A percentile compares a stretch with the other conserved stretches of the same genome.
These are phyloP conservation scores for Plantago major DNA, from an alignment of 257 asterid genomes.

Conservation along the genomic window DNA sequence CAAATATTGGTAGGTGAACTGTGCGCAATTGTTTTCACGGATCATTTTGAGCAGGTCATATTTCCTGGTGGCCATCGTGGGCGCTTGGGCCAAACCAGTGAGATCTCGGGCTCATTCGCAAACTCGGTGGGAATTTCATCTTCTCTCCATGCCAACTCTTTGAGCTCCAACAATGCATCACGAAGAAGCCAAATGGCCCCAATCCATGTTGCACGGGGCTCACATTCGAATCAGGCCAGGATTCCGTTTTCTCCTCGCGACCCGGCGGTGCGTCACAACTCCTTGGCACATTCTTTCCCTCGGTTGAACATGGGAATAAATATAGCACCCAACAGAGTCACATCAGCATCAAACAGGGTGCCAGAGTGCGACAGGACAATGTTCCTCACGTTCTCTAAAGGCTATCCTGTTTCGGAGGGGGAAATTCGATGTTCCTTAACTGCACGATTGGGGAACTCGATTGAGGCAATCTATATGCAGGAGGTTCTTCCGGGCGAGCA, in stretches of 20 bases:
- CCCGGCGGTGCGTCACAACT: neutral
- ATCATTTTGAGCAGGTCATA: conserved; percentile 32
- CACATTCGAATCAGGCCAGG: too few relatives aligned
- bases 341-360: conserved; percentile 7
- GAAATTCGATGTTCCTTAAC: conserved; percentile 46
- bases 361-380: conserved; percentile 41
- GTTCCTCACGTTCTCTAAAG: conserved; percentile 71
- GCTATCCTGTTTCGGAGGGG: conserved; percentile 46
- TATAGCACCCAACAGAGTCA: conserved; percentile 6
- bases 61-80: conserved; percentile 15
- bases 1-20: conserved; percentile 30
- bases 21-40: conserved; percentile 41
- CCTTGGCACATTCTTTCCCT: conserved; percentile 17
- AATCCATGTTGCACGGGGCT: too few relatives aligned
- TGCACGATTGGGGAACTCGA: conserved; percentile 38
- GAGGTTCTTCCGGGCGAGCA: conserved; percentile 41
- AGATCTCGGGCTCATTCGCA: neutral
- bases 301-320: conserved; percentile 13
- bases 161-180: neutral
- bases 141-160: neutral
- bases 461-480: conserved; percentile 55
- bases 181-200: too few relatives aligned
- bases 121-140: neutral
- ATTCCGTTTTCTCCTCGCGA: too few relatives aligned
- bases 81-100: neutral